These are phyloP conservation scores for Colletotrichum tabaci DNA, from an alignment of 2,329 filamentous ascomycete genomes.

Conservation along the genomic window DNA sequence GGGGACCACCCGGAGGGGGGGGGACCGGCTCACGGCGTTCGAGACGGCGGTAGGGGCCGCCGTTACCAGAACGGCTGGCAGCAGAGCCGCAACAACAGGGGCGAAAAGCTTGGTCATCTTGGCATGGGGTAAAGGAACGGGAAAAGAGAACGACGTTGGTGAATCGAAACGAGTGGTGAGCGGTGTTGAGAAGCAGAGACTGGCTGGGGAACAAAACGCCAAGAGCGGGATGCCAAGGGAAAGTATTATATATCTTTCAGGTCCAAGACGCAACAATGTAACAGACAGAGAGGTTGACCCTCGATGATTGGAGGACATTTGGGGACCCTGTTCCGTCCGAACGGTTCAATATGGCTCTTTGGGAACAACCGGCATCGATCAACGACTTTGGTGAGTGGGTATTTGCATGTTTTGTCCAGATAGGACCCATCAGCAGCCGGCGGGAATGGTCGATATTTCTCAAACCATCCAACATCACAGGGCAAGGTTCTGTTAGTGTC, in stretches of 20 bases:
- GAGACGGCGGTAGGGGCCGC: conserved; percentile 10
- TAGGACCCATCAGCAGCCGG: background rate
- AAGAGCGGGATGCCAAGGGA: conserved; percentile 21
- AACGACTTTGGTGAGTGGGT: conserved; percentile 16
- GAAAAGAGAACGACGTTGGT: conserved; percentile 5
- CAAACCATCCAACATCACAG: background rate
- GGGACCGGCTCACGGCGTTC: conserved; percentile 24
- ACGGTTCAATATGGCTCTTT: conserved; percentile 20
- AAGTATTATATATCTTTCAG: conserved; percentile 36
- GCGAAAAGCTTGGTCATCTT: conserved; percentile 32
- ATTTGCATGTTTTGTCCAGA: conserved; percentile 4
- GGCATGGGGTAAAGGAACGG: conserved; percentile 14
- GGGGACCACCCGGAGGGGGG: background rate
- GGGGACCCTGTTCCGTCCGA: conserved; percentile 29
- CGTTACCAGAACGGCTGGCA: conserved; percentile 30
- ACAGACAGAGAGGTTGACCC: conserved; percentile 7
- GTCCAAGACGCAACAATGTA: conserved; percentile 10
- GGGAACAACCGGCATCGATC: conserved; percentile 30
- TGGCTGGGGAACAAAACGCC: conserved; percentile 7
- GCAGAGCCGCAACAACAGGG: conserved; percentile 32
- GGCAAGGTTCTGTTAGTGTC: conserved; percentile 18
- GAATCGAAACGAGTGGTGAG: conserved; percentile 26
- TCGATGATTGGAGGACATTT: conserved; percentile 28
- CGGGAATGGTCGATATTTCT: background rate
- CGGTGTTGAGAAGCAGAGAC: conserved; percentile 17